These are phyloP conservation scores for Pseudovirgaria hyperparasitica DNA, from an alignment of 2,329 filamentous ascomycete species.

Conservation along the genomic window DNA sequence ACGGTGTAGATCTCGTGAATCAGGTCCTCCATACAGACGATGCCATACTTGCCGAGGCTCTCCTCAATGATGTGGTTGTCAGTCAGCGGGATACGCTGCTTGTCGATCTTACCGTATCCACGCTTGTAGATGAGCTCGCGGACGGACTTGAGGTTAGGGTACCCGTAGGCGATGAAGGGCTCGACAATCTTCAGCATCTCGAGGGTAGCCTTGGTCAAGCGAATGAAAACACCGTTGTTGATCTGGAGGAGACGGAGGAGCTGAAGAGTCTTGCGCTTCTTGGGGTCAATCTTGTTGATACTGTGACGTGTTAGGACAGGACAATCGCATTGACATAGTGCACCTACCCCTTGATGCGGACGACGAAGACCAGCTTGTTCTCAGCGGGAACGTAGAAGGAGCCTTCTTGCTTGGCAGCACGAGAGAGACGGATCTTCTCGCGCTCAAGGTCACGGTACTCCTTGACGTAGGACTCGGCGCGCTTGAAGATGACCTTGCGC, in stretches of 20 bases:
- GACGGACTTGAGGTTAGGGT: slow-evolving; percentile 98
- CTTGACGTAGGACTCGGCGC: slow-evolving; percentile 98
- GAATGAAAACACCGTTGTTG: slow-evolving; percentile 99
- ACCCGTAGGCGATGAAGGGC: slow-evolving; percentile 98
- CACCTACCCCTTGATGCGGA: slow-evolving; percentile 91
- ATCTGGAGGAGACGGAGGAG: slow-evolving; percentile 99
- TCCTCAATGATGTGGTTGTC: slow-evolving; percentile 98
- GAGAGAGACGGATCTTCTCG: slow-evolving; percentile 90
- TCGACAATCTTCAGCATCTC: slow-evolving; percentile 98
- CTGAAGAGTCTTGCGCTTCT: slow-evolving; percentile 99
- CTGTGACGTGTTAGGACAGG: too few species aligned
- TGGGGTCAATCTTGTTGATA: slow-evolving; percentile 99
- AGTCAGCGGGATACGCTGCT: slow-evolving; percentile 91
- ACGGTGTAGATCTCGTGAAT: slow-evolving; percentile 99
- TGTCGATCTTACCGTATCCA: slow-evolving; percentile 88
- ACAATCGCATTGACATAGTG: slow-evolving; percentile 4
- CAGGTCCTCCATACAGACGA: slow-evolving; percentile 98
- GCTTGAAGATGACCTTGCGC: slow-evolving; percentile 98
- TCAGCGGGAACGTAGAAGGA: slow-evolving; percentile 90
- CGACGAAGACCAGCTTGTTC: slow-evolving; percentile 91
- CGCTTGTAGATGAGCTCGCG: slow-evolving; percentile 99
- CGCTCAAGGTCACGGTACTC: slow-evolving; percentile 98
- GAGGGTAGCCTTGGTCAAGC: slow-evolving; percentile 88
- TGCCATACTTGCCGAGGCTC: slow-evolving; percentile 93
- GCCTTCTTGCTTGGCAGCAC: slow-evolving; percentile 82